phyloP scores from a whole-genome alignment of 139 green algal species.

The Chlorella sp. region DNA sequence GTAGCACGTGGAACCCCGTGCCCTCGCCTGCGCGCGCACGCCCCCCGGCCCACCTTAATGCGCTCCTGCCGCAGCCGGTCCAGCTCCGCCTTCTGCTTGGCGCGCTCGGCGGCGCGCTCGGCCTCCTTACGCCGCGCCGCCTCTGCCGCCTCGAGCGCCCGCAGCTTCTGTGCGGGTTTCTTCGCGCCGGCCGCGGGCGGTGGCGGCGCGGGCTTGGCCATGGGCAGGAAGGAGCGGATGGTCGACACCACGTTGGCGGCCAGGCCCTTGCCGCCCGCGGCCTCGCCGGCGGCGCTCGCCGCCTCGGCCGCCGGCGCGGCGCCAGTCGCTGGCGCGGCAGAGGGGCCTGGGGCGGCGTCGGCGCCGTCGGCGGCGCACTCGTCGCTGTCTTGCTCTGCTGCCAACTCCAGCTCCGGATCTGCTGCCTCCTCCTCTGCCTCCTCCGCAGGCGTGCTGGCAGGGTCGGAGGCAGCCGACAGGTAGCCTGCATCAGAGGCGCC shows the following conservation, averaged over 20 bases:
- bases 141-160: slow-evolving; percentile 66
- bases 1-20: too few species aligned
- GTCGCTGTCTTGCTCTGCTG: neutral
- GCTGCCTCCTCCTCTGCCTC: neutral
- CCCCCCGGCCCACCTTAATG: slow-evolving; percentile 26
- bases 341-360: too few species aligned
- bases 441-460: too few species aligned
- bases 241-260: slow-evolving; percentile 64
- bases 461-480: too few species aligned
- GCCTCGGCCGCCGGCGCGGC: neutral
- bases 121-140: slow-evolving; percentile 60
- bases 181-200: slow-evolving; percentile 63
- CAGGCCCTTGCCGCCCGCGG: slow-evolving; percentile 14
- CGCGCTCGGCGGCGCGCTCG: slow-evolving; percentile 34
- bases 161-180: slow-evolving; percentile 25
- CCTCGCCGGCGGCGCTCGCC: neutral
- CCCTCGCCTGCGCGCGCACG: too few species aligned
- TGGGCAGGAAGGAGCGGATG: slow-evolving; percentile 73
- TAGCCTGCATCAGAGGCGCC: neutral
- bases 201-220: slow-evolving; percentile 32
- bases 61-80: slow-evolving; percentile 37
- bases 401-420: neutral
- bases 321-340: too few species aligned
- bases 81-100: slow-evolving; percentile 51
- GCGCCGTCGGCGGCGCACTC: too few species aligned